Base-by-base conservation (phyloP, 2,329 filamentous ascomycete species). In the Botryosphaeria dothidea region DNA sequence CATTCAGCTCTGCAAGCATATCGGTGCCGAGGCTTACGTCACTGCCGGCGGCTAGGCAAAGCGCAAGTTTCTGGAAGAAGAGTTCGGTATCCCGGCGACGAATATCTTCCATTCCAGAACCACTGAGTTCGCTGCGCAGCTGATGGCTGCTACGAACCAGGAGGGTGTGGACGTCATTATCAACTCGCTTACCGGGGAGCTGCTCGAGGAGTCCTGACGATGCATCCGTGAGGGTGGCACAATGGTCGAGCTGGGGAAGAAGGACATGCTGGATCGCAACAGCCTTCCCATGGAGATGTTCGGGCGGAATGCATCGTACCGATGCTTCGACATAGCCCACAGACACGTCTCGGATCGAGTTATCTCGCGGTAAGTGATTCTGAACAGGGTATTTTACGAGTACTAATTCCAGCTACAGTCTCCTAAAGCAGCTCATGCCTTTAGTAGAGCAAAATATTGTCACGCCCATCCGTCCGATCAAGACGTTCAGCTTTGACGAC, bases 221-320 rank as follows among this genome's bases (percentile, higher is more conserved):
- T 70, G 67, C 52, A 56, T 71, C 23, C 69, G 71, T 1, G 34
- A 66, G 13, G 74, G 71, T 60, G 75, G 76, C 1, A 69, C 66
- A 19, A 71, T 78, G 29, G 66, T 79, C 13, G 73, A 77, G 23
- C 72, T 79, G 52, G 76, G 76, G 6, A 69, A 68, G 36, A 66
- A 46, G 11, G 62, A 69, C 8, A 49, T 66, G 4, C 29, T 65
- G 1, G 63, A 61, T 8, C 63, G 63, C 34, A 65, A 65, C 49
- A 34, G 19, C 31, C 49, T 64, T 15, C 13, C 36, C 60, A 75
- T 73, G 73, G 62, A 56, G 13, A 56, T 67, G 3, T 77, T 74
- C 60, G 60, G 25, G 4, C 29, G 46, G 3, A 62, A 62, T 43
- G 27, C 9, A 3, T 49, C 60, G 9, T 62, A 23, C 17, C 34